Evolutionary conservation across 148 eudicot species (phyloP).

Genomic region (Pharnaceum exiguum): DNA sequence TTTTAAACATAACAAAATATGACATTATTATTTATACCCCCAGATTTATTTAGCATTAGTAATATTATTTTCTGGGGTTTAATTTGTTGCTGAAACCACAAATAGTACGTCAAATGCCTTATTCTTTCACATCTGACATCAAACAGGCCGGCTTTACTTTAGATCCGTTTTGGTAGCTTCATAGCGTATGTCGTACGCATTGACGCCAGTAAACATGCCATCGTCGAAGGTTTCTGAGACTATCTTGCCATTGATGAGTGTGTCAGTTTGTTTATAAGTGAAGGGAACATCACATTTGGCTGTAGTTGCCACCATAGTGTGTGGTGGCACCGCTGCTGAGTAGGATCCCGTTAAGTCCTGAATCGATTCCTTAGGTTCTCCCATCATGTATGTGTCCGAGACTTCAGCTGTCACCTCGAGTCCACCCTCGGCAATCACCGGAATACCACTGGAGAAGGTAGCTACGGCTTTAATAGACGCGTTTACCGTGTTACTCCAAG

Average conservation of each 20-base stretch:
- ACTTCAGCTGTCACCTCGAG: background rate
- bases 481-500: background rate
- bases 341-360: background rate
- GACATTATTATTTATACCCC: no score
- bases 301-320: background rate
- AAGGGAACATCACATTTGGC: slow-evolving; percentile 12
- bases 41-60: no score
- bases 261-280: background rate
- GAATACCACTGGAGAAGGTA: background rate
- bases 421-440: background rate
- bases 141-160: no score
- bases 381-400: background rate
- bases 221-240: background rate
- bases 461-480: background rate
- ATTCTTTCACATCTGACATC: no score
- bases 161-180: no score
- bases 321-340: slow-evolving; percentile 1
- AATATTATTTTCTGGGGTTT: no score
- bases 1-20: no score
- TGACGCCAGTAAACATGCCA: slow-evolving; percentile 8
- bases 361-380: background rate
- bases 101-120: no score
- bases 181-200: background rate
- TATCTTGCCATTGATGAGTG: background rate
- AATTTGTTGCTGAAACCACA: no score